These are phyloP conservation scores for Aspergillus pseudoviridinutans DNA, from an alignment of 2,329 filamentous ascomycete species.

Conservation along the genomic window DNA sequence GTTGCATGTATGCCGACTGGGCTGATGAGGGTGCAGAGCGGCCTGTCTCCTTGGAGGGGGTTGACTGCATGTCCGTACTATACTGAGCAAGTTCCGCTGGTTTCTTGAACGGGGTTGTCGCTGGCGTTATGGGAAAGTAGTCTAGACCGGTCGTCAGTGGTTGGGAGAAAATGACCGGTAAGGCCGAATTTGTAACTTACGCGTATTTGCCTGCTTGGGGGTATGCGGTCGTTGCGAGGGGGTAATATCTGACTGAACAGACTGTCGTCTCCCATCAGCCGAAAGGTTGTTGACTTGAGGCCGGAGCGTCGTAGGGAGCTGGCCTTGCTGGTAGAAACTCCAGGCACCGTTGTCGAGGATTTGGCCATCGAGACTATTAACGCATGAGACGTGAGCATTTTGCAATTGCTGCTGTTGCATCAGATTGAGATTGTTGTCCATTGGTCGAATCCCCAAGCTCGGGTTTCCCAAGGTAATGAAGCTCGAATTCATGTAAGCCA, in stretches of 20 bases:
- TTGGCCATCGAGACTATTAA: slow-evolving; percentile 18
- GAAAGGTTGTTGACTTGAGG: slow-evolving; percentile 21
- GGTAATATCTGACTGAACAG: slow-evolving; percentile 36
- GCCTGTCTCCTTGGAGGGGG: slow-evolving; percentile 37
- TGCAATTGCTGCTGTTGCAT: slow-evolving; percentile 28
- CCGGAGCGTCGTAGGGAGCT: slow-evolving; percentile 18
- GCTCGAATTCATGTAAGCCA: slow-evolving; percentile 19
- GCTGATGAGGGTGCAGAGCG: slow-evolving; percentile 30
- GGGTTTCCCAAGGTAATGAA: slow-evolving; percentile 15
- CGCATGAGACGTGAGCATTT: slow-evolving; percentile 15
- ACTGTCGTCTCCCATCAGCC: slow-evolving; percentile 31
- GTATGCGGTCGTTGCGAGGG: slow-evolving; percentile 54
- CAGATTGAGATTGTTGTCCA: slow-evolving; percentile 23
- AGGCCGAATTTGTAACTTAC: slow-evolving; percentile 43
- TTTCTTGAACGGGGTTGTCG: slow-evolving; percentile 55
- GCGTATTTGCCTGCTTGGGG: slow-evolving; percentile 57
- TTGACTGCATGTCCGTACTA: slow-evolving; percentile 36
- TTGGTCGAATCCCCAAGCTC: slow-evolving; percentile 13
- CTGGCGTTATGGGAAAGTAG: slow-evolving; percentile 65
- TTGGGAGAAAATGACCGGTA: neutral
- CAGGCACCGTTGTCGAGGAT: slow-evolving; percentile 22
- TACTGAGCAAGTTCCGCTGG: slow-evolving; percentile 36
- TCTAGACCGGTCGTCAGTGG: slow-evolving; percentile 39
- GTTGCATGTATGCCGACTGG: slow-evolving; percentile 40
- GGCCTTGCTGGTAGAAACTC: slow-evolving; percentile 22